Percentiles rank a stretch among this genome's conserved stretches.
These are phyloP conservation scores for Mortierella alpina DNA, from an alignment of 192 early-diverging fungal genomes.

Conservation along the genomic window DNA sequence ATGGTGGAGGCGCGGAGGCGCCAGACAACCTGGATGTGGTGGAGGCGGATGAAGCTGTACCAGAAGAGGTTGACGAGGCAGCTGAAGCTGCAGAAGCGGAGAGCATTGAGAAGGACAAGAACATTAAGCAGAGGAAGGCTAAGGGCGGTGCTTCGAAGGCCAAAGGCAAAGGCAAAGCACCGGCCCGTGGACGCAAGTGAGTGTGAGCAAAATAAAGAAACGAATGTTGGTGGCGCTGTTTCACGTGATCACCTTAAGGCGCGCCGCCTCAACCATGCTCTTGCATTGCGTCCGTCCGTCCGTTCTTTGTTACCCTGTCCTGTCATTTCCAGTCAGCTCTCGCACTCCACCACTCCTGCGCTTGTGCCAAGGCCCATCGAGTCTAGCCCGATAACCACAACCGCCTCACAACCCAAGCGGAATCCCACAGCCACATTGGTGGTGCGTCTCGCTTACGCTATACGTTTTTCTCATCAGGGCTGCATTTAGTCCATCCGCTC, in stretches of 20 bases:
- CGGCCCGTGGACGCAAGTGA: constrained; percentile 16
- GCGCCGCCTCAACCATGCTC: too few relatives aligned
- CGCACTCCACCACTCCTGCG: too few relatives aligned
- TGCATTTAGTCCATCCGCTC: too few relatives aligned
- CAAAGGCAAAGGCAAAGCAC: constrained; percentile 38
- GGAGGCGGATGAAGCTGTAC: constrained; percentile 50
- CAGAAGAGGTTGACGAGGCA: constrained; percentile 61
- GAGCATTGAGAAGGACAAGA: constrained; percentile 62
- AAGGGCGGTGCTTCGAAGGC: constrained; percentile 22
- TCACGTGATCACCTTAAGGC: neutral
- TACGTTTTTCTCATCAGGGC: too few relatives aligned
- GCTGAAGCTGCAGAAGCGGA: constrained; percentile 69
- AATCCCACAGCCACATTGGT: too few relatives aligned
- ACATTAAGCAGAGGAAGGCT: constrained; percentile 52
- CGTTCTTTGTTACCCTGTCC: too few relatives aligned
- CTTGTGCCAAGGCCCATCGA: too few relatives aligned
- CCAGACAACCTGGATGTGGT: constrained; percentile 72
- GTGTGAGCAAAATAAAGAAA: neutral
- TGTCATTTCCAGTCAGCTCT: too few relatives aligned
- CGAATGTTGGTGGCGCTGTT: neutral
- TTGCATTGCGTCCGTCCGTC: too few relatives aligned
- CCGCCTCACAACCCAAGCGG: too few relatives aligned
- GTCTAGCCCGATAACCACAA: too few relatives aligned
- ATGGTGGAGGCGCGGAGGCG: constrained; percentile 36
- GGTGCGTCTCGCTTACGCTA: too few relatives aligned